Evolutionary conservation across 805 yeast species (phyloP).

Genomic region (Barnettozyma siamensis): DNA sequence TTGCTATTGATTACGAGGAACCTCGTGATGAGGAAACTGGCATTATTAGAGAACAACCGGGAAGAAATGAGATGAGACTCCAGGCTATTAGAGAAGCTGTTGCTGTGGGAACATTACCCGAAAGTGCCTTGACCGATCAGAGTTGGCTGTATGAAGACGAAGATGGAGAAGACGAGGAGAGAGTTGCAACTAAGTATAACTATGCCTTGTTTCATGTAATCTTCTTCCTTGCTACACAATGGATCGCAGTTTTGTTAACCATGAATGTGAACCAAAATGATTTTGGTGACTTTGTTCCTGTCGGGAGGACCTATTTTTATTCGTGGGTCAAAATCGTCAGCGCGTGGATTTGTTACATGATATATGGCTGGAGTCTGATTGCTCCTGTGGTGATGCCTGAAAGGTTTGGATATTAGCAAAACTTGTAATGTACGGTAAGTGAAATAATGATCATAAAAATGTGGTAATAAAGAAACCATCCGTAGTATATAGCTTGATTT

Average conservation of each 20-base stretch:
- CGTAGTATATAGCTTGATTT: too few relatives aligned
- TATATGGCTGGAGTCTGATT: constrained; percentile 85
- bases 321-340: constrained; percentile 91
- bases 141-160: constrained; percentile 46
- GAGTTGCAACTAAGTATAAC: constrained; percentile 66
- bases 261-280: constrained; percentile 84
- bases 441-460: neutral
- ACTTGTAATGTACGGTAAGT: neutral
- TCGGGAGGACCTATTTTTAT: constrained; percentile 92
- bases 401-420: constrained; percentile 45
- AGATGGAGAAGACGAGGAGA: constrained; percentile 51
- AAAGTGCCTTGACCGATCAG: constrained; percentile 76
- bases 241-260: constrained; percentile 89
- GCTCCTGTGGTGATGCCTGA: constrained; percentile 94
- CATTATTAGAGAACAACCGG: constrained; percentile 43
- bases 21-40: constrained; percentile 27
- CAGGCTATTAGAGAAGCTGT: constrained; percentile 92
- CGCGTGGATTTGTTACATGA: constrained; percentile 83
- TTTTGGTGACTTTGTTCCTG: constrained; percentile 88
- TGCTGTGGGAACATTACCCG: constrained; percentile 93
- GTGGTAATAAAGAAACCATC: too few relatives aligned
- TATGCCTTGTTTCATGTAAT: constrained; percentile 85
- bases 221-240: constrained; percentile 93
- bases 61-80: constrained; percentile 67
- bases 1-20: constrained; percentile 27